Conservation (phyloP, 768 basidiomycete species). For the Myochromella boudieri region DNA sequence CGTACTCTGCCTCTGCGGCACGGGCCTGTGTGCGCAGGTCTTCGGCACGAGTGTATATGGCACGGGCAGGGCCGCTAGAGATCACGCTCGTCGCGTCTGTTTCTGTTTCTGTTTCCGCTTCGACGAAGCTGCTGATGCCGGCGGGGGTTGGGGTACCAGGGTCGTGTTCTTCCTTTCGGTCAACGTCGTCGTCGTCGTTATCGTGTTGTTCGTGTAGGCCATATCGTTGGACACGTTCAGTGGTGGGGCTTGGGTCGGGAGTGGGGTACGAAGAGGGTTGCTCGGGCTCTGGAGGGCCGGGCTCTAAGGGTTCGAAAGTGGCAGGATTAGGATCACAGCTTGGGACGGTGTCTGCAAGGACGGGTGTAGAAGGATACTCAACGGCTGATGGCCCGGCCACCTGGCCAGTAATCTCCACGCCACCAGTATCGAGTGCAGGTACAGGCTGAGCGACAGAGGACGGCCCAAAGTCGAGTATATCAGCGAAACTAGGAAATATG, state of each 20-base stretch:
- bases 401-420: not conserved
- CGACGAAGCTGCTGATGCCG: not conserved
- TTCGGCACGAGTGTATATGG: slow-evolving; percentile 34
- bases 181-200: not conserved
- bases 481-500: slow-evolving; percentile 12
- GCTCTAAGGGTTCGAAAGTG: slow-evolving; percentile 2
- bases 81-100: slow-evolving; percentile 26
- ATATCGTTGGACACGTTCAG: not conserved
- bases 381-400: slow-evolving; percentile 11
- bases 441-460: not conserved
- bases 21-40: slow-evolving; percentile 39
- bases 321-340: slow-evolving; percentile 15
- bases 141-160: not conserved
- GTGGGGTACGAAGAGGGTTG: slow-evolving; percentile 13
- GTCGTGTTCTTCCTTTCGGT: not conserved
- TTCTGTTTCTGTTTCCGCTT: slow-evolving; percentile 18
- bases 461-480: not conserved
- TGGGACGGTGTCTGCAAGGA: slow-evolving; percentile 6
- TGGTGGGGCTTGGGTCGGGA: slow-evolving; percentile 7
- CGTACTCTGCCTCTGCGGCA: slow-evolving; percentile 31
- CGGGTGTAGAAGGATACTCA: slow-evolving; percentile 20
- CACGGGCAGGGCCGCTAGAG: slow-evolving; percentile 29
- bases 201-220: not conserved
- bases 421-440: not conserved
- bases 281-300: slow-evolving; percentile 7